Evolutionary conservation across 352 stramenopile genomes (phyloP).

Genomic region (Phytophthora lateralis): DNA sequence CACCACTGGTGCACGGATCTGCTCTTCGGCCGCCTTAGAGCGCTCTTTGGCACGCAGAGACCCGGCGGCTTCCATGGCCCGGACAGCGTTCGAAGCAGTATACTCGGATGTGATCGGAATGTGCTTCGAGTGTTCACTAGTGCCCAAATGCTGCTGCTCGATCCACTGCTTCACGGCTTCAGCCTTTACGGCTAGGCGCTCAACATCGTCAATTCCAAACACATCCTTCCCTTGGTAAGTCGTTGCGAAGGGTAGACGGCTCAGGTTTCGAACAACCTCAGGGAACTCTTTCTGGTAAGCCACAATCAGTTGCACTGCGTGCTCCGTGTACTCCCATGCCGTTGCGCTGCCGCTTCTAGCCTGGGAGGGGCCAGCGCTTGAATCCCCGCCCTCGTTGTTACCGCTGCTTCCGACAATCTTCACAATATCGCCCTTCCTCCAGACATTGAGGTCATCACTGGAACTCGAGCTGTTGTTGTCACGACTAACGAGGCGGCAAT

Average conservation of each 20-base stretch:
- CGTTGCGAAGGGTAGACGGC: slow-evolving; percentile 85
- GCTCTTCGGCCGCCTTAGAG: slow-evolving; percentile 47
- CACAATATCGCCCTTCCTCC: slow-evolving; percentile 91
- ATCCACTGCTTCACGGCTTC: slow-evolving; percentile 94
- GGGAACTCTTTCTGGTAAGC: slow-evolving; percentile 95
- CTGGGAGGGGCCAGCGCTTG: slow-evolving; percentile 5
- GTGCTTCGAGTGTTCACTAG: slow-evolving; percentile 87
- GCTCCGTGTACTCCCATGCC: slow-evolving; percentile 97
- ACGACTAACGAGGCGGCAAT: slow-evolving; percentile 78
- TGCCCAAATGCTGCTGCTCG: slow-evolving; percentile 88
- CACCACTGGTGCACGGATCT: slow-evolving; percentile 46
- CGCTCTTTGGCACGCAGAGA: slow-evolving; percentile 70
- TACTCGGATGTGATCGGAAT: slow-evolving; percentile 93
- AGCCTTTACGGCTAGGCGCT: slow-evolving; percentile 67
- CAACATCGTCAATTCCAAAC: slow-evolving; percentile 76
- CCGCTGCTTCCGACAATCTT: slow-evolving; percentile 90
- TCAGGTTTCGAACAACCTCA: slow-evolving; percentile 90
- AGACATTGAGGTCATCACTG: slow-evolving; percentile 63
- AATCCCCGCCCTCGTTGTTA: slow-evolving; percentile 16
- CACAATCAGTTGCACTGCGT: slow-evolving; percentile 93
- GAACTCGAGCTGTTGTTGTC: slow-evolving; percentile 21
- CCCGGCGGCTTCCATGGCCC: slow-evolving; percentile 91
- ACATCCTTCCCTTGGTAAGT: slow-evolving; percentile 91
- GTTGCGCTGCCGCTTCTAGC: slow-evolving; percentile 34
- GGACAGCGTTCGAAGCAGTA: slow-evolving; percentile 92